Conservation (phyloP, 163 green algal genomes). For the Prototheca stagnorum region DNA sequence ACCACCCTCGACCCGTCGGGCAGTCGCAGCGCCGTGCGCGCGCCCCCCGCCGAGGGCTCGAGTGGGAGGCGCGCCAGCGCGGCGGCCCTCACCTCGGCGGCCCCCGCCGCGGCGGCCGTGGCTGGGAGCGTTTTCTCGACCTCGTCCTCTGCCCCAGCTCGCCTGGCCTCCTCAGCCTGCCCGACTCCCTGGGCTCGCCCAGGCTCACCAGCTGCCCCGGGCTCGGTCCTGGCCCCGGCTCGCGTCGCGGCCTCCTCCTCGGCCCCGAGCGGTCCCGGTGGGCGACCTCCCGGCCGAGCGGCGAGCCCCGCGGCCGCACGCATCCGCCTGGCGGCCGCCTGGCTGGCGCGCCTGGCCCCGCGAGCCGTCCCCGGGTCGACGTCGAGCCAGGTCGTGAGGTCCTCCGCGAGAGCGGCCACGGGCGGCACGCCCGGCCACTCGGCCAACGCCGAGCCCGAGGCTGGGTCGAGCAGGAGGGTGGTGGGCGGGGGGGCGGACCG, state of each 20-base stretch:
- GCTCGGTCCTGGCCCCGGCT: slow-evolving; percentile 12
- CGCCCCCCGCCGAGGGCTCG: slow-evolving; percentile 22
- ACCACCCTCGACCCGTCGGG: slow-evolving; percentile 31
- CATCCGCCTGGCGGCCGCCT: background rate
- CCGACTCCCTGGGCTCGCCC: background rate
- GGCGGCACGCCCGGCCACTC: slow-evolving; percentile 34
- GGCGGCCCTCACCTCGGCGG: slow-evolving; percentile 20
- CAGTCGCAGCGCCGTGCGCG: slow-evolving; percentile 28
- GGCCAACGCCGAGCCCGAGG: slow-evolving; percentile 45
- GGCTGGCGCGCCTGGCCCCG: no score
- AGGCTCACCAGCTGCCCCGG: background rate
- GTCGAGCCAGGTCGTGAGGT: slow-evolving; percentile 14
- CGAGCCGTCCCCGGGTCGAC: background rate
- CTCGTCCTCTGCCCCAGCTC: background rate
- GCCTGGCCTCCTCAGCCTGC: background rate
- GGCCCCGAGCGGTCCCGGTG: background rate
- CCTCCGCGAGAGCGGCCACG: no score
- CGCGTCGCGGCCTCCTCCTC: slow-evolving; percentile 8
- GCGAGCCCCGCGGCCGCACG: background rate
- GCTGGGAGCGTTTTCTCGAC: no score
- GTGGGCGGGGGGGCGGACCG: slow-evolving; percentile 24
- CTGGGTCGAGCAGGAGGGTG: slow-evolving; percentile 47
- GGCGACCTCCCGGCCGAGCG: background rate
- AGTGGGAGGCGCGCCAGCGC: slow-evolving; percentile 21
- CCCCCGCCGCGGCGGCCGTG: background rate